These are phyloP conservation scores for Cordyceps cateniannulata DNA, from an alignment of 2,329 filamentous ascomycete species.

Conservation along the genomic window DNA sequence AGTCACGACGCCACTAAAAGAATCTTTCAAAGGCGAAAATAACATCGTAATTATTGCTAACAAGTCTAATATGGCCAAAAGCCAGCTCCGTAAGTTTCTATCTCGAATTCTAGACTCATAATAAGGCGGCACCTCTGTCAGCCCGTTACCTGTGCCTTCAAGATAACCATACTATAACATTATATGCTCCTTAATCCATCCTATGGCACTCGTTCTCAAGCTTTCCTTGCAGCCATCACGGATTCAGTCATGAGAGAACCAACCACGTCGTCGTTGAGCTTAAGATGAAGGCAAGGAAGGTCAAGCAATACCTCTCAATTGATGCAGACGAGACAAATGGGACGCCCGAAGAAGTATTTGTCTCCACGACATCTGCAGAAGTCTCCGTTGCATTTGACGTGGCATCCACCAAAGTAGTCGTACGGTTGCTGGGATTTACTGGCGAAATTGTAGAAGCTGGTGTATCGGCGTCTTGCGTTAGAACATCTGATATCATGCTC, in stretches of 20 bases:
- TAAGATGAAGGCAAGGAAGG: background rate
- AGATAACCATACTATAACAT: constrained; percentile 13
- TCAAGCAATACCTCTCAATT: background rate
- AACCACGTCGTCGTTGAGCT: background rate
- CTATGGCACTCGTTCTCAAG: background rate
- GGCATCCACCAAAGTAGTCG: background rate
- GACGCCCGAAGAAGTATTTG: background rate
- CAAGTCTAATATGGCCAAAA: constrained; percentile 11
- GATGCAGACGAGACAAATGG: background rate
- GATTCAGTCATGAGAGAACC: background rate
- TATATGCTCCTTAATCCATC: background rate
- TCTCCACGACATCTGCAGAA: background rate
- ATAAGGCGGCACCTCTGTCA: constrained; percentile 3
- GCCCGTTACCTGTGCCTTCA: background rate
- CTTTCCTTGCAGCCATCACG: background rate
- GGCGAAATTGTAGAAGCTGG: background rate
- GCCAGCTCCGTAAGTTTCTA: constrained; percentile 10
- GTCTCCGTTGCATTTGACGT: background rate
- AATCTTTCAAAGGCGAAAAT: background rate
- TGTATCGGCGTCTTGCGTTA: background rate
- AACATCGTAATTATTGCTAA: constrained; percentile 9
- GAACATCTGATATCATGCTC: background rate
- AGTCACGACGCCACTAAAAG: background rate
- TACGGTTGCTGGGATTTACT: background rate
- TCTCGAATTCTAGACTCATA: constrained; percentile 11